A percentile compares a stretch with the other conserved stretches of the same genome.
These are phyloP conservation scores for Pezicula rhizophila DNA, from an alignment of 2,329 filamentous ascomycete genomes.

Conservation along the genomic window DNA sequence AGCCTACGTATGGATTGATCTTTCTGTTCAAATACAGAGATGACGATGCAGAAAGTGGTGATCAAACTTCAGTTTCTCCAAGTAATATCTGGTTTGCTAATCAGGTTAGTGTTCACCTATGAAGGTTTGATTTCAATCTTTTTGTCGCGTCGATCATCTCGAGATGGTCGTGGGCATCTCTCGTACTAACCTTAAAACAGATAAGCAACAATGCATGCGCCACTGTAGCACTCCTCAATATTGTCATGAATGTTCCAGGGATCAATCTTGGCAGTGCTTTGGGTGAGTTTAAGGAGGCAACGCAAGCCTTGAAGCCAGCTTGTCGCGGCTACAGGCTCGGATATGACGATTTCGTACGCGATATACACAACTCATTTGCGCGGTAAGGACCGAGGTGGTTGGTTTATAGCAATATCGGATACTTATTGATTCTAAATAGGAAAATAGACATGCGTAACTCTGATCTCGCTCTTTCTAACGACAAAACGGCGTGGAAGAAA, in stretches of 20 bases:
- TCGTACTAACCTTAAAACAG: slow-evolving; percentile 37
- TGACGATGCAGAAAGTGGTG: slow-evolving; percentile 39
- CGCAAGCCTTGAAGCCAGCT: slow-evolving; percentile 60
- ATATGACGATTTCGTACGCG: slow-evolving; percentile 69
- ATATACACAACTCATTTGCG: slow-evolving; percentile 83
- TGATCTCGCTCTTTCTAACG: slow-evolving; percentile 59
- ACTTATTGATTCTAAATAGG: slow-evolving; percentile 29
- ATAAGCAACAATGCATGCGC: slow-evolving; percentile 82
- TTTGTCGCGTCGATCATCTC: too few relatives aligned
- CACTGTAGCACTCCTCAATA: slow-evolving; percentile 87
- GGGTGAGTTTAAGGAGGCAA: slow-evolving; percentile 65
- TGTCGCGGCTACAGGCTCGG: slow-evolving; percentile 71
- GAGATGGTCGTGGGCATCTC: too few relatives aligned
- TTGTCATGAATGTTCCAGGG: slow-evolving; percentile 74
- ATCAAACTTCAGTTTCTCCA: slow-evolving; percentile 48
- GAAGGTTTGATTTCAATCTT: neutral
- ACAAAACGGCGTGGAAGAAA: slow-evolving; percentile 32
- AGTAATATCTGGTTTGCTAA: slow-evolving; percentile 87
- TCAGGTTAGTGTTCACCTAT: slow-evolving; percentile 48
- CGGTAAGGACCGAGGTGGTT: slow-evolving; percentile 36
- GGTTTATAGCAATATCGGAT: neutral
- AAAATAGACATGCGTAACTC: slow-evolving; percentile 71
- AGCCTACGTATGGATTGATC: slow-evolving; percentile 78
- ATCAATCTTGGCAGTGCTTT: slow-evolving; percentile 67
- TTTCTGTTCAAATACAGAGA: slow-evolving; percentile 73